Evolutionary conservation across 2,329 filamentous ascomycete genomes (phyloP).

Genomic region (Colletotrichum sp.): DNA sequence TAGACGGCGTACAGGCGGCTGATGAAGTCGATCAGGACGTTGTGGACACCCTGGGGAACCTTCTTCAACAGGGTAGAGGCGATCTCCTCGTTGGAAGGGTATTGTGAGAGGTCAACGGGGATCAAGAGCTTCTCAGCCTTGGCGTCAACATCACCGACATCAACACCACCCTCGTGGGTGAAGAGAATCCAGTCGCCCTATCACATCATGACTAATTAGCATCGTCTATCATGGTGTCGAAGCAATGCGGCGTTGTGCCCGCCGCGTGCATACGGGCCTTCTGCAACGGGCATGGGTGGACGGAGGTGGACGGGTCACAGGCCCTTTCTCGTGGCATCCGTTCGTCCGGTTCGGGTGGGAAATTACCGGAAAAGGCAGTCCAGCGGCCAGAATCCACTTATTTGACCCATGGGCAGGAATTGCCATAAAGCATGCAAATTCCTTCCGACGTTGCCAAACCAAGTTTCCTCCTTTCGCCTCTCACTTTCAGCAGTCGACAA

Average conservation of each 20-base stretch:
- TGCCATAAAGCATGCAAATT: conserved; percentile 20
- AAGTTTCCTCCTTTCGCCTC: not conserved
- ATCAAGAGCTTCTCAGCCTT: conserved; percentile 99
- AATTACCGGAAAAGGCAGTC: conserved; percentile 27
- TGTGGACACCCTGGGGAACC: conserved; percentile 94
- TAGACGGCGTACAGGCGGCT: conserved; percentile 97
- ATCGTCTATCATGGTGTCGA: not conserved
- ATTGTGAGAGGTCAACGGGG: conserved; percentile 92
- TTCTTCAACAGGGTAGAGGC: conserved; percentile 85
- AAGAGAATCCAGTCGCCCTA: conserved; percentile 99
- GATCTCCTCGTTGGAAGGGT: conserved; percentile 95
- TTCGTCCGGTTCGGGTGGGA: conserved; percentile 37
- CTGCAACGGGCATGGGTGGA: conserved; percentile 8
- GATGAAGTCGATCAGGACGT: conserved; percentile 99
- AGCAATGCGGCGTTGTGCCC: not conserved
- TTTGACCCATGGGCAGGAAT: conserved; percentile 19
- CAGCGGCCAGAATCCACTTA: conserved; percentile 19
- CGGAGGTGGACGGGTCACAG: conserved; percentile 6
- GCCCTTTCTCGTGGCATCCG: conserved; percentile 39
- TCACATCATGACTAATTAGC: conserved; percentile 9
- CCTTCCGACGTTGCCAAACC: conserved; percentile 3
- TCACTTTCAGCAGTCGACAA: not conserved
- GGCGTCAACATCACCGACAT: conserved; percentile 97
- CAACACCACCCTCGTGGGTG: conserved; percentile 99
- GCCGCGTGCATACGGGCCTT: not conserved